Evolutionary conservation across 306 rosid species (phyloP).

Genomic region (Dryas alaskensis): DNA sequence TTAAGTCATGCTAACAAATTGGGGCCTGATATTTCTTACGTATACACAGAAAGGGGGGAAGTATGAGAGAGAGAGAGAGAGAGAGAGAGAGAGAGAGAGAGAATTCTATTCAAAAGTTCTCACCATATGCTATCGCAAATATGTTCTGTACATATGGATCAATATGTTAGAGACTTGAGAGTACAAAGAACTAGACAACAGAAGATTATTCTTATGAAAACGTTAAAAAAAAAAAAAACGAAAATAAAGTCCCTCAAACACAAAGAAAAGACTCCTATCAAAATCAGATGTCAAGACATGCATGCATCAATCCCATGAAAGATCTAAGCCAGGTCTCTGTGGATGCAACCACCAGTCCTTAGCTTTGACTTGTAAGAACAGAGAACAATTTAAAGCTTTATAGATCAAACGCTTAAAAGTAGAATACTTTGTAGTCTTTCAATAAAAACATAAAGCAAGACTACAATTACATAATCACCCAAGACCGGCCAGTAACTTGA

Average conservation of each 20-base stretch:
- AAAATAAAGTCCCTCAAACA: neutral
- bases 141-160: neutral
- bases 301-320: neutral
- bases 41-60: neutral
- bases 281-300: neutral
- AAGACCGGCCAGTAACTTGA: too few species aligned
- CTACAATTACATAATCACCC: too few species aligned
- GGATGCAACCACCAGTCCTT: neutral
- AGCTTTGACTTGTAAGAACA: neutral
- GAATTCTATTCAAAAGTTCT: neutral
- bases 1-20: neutral
- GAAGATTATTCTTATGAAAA: too few species aligned
- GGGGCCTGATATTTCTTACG: neutral
- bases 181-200: neutral
- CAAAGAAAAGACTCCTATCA: neutral
- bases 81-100: neutral
- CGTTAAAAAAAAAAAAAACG: too few species aligned
- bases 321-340: neutral
- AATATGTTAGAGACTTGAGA: neutral
- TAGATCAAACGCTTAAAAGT: neutral
- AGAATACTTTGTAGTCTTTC: neutral
- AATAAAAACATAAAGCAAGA: neutral
- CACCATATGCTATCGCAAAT: neutral
- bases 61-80: too few species aligned
- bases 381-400: neutral